Evolutionary conservation across 2,329 filamentous ascomycete species (phyloP).

Genomic region (Penicillium sp.): DNA sequence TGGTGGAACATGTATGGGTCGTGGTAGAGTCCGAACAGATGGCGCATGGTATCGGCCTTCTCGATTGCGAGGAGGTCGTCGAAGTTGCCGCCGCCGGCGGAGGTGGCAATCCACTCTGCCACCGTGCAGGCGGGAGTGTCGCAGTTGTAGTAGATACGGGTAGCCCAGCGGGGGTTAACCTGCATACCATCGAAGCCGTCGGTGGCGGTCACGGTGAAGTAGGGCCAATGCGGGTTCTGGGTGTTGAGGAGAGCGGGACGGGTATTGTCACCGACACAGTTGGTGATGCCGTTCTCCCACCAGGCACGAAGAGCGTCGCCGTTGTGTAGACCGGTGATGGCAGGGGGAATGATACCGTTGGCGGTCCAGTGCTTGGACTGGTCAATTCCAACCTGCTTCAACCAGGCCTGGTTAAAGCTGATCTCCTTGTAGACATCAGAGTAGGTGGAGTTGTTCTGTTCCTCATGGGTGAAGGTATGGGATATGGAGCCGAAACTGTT

Average conservation of each 20-base stretch:
- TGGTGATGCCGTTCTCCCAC: slow-evolving; percentile 55
- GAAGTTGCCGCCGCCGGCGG: slow-evolving; percentile 52
- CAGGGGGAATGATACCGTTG: slow-evolving; percentile 57
- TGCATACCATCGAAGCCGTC: slow-evolving; percentile 55
- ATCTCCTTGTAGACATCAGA: slow-evolving; percentile 54
- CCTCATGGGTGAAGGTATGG: slow-evolving; percentile 58
- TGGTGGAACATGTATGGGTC: slow-evolving; percentile 62
- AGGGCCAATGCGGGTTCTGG: slow-evolving; percentile 52
- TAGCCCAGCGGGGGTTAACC: slow-evolving; percentile 57
- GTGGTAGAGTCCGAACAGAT: slow-evolving; percentile 53
- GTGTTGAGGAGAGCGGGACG: slow-evolving; percentile 51
- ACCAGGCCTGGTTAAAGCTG: slow-evolving; percentile 56
- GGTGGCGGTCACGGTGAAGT: slow-evolving; percentile 47
- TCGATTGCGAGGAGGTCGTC: slow-evolving; percentile 49
- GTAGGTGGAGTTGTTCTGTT: slow-evolving; percentile 58
- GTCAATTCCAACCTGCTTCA: slow-evolving; percentile 50
- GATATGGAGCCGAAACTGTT: slow-evolving; percentile 56
- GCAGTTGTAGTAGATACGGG: slow-evolving; percentile 62
- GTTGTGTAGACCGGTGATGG: slow-evolving; percentile 60
- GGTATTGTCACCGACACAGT: slow-evolving; percentile 61
- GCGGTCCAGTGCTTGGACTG: slow-evolving; percentile 46
- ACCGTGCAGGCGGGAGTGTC: slow-evolving; percentile 53
- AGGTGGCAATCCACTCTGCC: slow-evolving; percentile 58
- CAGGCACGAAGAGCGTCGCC: slow-evolving; percentile 58
- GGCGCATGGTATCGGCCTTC: slow-evolving; percentile 50